Evolutionary conservation across 2,329 filamentous ascomycete species (phyloP), one percentile per base, ranked within the genome.

Genomic region (Alternaria hordeiaustralica): DNA sequence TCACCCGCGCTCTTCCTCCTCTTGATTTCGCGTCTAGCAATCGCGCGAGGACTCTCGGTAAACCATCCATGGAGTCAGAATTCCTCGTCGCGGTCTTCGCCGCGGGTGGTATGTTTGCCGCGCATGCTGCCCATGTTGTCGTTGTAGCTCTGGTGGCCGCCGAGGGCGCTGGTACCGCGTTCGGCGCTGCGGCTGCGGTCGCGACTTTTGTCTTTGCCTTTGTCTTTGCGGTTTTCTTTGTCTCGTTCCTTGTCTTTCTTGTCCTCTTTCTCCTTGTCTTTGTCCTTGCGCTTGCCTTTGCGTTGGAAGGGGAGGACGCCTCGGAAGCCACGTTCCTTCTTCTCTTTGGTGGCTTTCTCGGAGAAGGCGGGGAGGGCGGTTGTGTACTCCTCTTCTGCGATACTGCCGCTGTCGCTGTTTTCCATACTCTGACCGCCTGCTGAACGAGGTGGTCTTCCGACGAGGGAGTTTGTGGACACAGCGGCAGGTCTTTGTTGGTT

Each of bases 61-160:
- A 77, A 79, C 76, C 75, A 78, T 46, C 75, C 76, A 75, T 77
- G 70, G 72, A 78, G 73, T 79, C 78, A 77, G 65, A 75, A 74
- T 25, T 79, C 74, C 18, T 75, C 75, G 36, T 72, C 72, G 5
- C 55, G 45, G 20, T 20, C 61, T 55, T 45, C 55, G 43, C 45
- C 23, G 15, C 25, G 51, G n/a, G 23, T 33, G 20, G 18, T 43
- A n/a, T 25, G 43, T 25, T 62, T 62, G 6, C 60, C 60, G n/a
- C 60, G 30, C 8, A 61, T 15, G 15, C 55, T 46, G 6, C 28
- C 25, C 10, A 59, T 53, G 7, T 45, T 53, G 6, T 45, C 56
- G 21, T 51, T 53, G 18, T 64, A 58, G 13, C 63, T 64, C 21
- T 56, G 56, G 51, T 72, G 71, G 13, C 70, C 66, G 15, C 71